phyloP scores from a whole-genome alignment of 495 filamentous ascomycete genomes.

The Penicillium paradoxum region DNA sequence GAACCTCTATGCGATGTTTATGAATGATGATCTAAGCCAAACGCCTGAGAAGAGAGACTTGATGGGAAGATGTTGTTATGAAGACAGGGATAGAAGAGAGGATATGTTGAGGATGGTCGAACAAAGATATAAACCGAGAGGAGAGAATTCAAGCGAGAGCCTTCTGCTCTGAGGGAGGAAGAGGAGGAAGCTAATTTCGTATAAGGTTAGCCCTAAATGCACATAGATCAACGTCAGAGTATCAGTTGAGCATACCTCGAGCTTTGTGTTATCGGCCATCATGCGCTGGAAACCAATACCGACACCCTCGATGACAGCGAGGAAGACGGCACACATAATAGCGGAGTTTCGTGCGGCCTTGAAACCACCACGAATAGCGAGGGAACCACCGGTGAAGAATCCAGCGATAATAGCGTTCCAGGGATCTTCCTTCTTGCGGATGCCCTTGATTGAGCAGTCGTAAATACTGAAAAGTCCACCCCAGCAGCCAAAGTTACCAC shows the following conservation, averaged over 20 bases:
- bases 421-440: slow-evolving; percentile 94
- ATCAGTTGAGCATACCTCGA: slow-evolving; percentile 54
- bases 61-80: slow-evolving; percentile 32
- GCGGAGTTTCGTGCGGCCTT: slow-evolving; percentile 89
- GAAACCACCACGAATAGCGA: slow-evolving; percentile 84
- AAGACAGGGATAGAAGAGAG: slow-evolving; percentile 21
- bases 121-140: slow-evolving; percentile 1
- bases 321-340: slow-evolving; percentile 88
- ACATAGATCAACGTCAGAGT: not conserved
- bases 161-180: slow-evolving; percentile 40
- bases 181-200: slow-evolving; percentile 31
- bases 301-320: slow-evolving; percentile 95
- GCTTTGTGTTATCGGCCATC: slow-evolving; percentile 85
- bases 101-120: slow-evolving; percentile 9
- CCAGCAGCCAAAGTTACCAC: slow-evolving; percentile 97
- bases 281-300: slow-evolving; percentile 96
- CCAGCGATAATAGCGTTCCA: slow-evolving; percentile 95
- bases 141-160: slow-evolving; percentile 34
- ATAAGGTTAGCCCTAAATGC: not conserved
- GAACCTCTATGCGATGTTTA: slow-evolving; percentile 38
- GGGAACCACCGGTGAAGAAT: slow-evolving; percentile 91
- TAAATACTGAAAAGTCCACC: slow-evolving; percentile 91
- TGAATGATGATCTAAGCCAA: slow-evolving; percentile 36
- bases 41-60: slow-evolving; percentile 48
- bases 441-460: slow-evolving; percentile 95